A percentile compares a stretch with the other conserved stretches of the same genome.
These are phyloP conservation scores for Penicillium corylophilum DNA, from an alignment of 2,329 filamentous ascomycete genomes.

Conservation along the genomic window DNA sequence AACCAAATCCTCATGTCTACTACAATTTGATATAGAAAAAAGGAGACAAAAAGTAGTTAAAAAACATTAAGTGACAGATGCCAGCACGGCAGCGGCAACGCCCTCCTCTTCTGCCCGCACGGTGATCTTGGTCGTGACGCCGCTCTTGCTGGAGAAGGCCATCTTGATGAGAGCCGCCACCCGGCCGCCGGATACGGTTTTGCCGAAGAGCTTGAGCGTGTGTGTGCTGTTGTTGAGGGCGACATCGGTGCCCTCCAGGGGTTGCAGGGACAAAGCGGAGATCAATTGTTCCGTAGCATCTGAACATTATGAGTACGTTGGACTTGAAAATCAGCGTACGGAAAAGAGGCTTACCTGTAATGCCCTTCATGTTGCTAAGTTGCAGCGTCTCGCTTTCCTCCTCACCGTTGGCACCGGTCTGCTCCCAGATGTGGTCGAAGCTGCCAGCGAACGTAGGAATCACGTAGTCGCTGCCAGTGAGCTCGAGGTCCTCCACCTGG, in stretches of 20 bases:
- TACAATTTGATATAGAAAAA: constrained; percentile 24
- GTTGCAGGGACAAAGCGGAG: constrained; percentile 83
- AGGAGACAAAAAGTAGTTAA: constrained; percentile 20
- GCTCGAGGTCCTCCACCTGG: constrained; percentile 88
- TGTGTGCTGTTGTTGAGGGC: constrained; percentile 86
- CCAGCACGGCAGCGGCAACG: constrained; percentile 79
- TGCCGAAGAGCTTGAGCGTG: constrained; percentile 92
- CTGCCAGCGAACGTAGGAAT: constrained; percentile 90
- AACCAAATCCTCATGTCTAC: constrained; percentile 20
- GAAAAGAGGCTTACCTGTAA: constrained; percentile 66
- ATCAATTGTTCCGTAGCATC: constrained; percentile 91
- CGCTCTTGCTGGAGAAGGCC: constrained; percentile 89
- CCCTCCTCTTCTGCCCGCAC: constrained; percentile 91
- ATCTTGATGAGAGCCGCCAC: constrained; percentile 87
- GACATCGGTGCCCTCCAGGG: constrained; percentile 90
- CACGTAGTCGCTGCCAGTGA: constrained; percentile 89
- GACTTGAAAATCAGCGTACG: constrained; percentile 6
- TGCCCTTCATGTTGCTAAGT: constrained; percentile 83
- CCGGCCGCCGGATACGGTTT: constrained; percentile 85
- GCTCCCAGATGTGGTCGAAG: constrained; percentile 95
- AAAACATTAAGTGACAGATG: constrained; percentile 69
- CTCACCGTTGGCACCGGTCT: constrained; percentile 82
- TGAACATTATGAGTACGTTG: constrained; percentile 41
- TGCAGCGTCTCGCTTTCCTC: constrained; percentile 90
- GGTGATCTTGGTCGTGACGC: constrained; percentile 93